phyloP scores from a whole-genome alignment of 352 stramenopile genomes.

The Globisporangium cystogenes region DNA sequence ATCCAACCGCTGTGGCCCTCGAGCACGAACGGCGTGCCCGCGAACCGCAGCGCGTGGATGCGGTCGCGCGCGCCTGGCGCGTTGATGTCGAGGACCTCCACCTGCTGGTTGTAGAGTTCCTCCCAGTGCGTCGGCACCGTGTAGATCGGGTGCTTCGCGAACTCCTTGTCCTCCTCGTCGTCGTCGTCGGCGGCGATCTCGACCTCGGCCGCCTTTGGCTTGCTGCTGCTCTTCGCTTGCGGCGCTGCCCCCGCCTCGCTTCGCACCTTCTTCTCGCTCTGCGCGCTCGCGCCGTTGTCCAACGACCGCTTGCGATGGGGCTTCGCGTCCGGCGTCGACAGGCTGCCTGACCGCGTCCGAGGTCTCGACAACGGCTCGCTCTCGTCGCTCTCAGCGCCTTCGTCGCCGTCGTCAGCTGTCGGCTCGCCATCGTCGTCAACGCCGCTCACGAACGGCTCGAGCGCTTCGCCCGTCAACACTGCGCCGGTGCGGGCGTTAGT shows the following conservation, averaged over 20 bases:
- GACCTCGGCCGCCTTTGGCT: slow-evolving; percentile 6
- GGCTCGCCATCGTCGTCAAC: not conserved
- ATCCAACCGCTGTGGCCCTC: slow-evolving; percentile 61
- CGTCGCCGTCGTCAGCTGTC: not conserved
- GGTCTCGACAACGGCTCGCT: not conserved
- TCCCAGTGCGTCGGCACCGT: slow-evolving; percentile 71
- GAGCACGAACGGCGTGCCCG: slow-evolving; percentile 65
- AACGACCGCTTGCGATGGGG: slow-evolving; percentile 30
- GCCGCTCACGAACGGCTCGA: slow-evolving; percentile 3
- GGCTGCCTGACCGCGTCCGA: slow-evolving; percentile 13
- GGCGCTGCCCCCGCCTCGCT: not conserved
- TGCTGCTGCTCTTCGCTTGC: slow-evolving; percentile 2
- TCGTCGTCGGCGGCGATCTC: slow-evolving; percentile 5
- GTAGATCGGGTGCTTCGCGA: slow-evolving; percentile 46
- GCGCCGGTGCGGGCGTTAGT: not conserved
- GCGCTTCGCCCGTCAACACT: slow-evolving; percentile 9
- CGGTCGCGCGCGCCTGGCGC: slow-evolving; percentile 39
- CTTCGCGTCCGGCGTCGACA: slow-evolving; percentile 25
- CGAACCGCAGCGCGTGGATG: slow-evolving; percentile 58
- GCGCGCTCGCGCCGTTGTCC: slow-evolving; percentile 9
- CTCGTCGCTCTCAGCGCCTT: not conserved
- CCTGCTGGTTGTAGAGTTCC: slow-evolving; percentile 51
- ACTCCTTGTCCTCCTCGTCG: slow-evolving; percentile 21
- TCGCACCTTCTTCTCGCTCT: slow-evolving; percentile 13
- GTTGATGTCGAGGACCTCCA: slow-evolving; percentile 66